Evolutionary conservation across 2,329 filamentous ascomycete species (phyloP).

Genomic region (Penicillium sclerotiorum): DNA sequence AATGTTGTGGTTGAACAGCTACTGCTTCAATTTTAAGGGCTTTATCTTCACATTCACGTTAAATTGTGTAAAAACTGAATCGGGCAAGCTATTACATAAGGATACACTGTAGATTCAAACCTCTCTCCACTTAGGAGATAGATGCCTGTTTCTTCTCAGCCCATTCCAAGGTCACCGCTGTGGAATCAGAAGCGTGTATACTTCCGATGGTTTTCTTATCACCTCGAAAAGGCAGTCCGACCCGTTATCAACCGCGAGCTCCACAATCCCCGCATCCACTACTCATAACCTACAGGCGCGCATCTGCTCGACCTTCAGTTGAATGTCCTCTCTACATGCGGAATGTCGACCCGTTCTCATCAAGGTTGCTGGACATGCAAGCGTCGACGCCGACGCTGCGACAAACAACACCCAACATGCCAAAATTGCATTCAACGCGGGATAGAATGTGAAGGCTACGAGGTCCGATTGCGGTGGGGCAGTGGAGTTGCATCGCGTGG

Average conservation of each 20-base stretch:
- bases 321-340: constrained; percentile 10
- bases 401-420: constrained; percentile 29
- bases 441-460: constrained; percentile 33
- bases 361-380: constrained; percentile 38
- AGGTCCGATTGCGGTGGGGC: constrained; percentile 34
- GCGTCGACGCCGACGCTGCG: constrained; percentile 30
- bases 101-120: no score
- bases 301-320: background rate
- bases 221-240: constrained; percentile 20
- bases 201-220: constrained; percentile 1
- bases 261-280: constrained; percentile 17
- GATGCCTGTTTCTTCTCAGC: no score
- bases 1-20: no score
- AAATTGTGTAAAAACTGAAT: no score
- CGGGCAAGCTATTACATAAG: no score
- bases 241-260: constrained; percentile 12
- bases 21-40: no score
- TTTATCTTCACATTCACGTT: no score
- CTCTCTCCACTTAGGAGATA: no score
- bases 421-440: constrained; percentile 26
- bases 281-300: constrained; percentile 3
- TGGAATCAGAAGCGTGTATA: background rate
- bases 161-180: no score
- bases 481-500: constrained; percentile 36
- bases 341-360: constrained; percentile 35